Evolutionary conservation across 148 eudicot genomes (phyloP), one percentile per base, ranked within the genome.

Genomic region (Persicaria tinctoria): DNA sequence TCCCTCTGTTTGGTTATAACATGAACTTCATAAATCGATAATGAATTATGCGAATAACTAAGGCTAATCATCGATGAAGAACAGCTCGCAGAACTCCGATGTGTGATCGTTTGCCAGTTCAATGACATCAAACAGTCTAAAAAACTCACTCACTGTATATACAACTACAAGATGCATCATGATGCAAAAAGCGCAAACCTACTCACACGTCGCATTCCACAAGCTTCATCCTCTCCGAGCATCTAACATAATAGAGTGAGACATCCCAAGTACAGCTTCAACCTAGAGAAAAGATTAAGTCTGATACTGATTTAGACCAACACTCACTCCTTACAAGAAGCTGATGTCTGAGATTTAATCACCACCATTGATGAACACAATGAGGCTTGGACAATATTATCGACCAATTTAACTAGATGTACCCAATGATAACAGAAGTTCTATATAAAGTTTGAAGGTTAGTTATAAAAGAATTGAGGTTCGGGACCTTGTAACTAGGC

Each of bases 211-310:
- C 45, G 68, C 14, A 41, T 60, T 12, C 68, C 68, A 32, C 13
- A 11, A 63, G 68, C 68, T 2, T 32, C 41, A 32, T 32, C 41
- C 41, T 32, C 41, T 32, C 41, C 3, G 41, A 32, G 41, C 41
- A 32, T 32, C 41, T 32, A 32, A 32, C 41, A 32, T 32, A 32
- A 32, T 32, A 32, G 1, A 32, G 41, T 32, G 41, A 1, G 41
- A 32, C 41, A 63, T 63, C 68, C 68, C 32, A 63, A 16, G 6
- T 27, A 62, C 68, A 23, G 68, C 68, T 27, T 62, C 68, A 13
- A 66, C 70, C 70, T 66, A 44, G 41, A 23, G 17, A 66, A 38
- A 60, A 66, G 46, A 66, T 41, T 9, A 57, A 55, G 60, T 55
- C 20, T 55, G 17, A 55, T 55, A 20, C 17, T 55, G 7, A 55